Evolutionary conservation across 495 filamentous ascomycete species (phyloP).

Genomic region (Oleoguttula mirabilis): DNA sequence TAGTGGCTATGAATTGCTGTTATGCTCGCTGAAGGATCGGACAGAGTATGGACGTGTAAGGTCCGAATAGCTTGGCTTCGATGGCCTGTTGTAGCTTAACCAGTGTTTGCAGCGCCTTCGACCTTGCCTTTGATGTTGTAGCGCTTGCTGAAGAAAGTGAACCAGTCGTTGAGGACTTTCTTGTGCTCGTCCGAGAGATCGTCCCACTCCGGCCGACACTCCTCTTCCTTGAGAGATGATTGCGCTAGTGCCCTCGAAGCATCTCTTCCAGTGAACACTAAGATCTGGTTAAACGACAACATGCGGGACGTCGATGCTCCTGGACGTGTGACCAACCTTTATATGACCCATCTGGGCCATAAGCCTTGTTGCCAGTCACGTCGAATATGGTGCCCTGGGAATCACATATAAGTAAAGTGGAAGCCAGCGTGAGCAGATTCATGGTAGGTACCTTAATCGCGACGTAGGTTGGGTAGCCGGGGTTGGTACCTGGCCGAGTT

Average conservation of each 20-base stretch:
- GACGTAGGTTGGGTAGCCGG: constrained; percentile 66
- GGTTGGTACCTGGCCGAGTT: constrained; percentile 50
- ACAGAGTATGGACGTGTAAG: neutral
- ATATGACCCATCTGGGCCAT: constrained; percentile 73
- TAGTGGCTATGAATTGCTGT: too few species aligned
- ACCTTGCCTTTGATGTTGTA: constrained; percentile 88
- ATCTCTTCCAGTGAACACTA: constrained; percentile 93
- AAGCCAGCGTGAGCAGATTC: too few species aligned
- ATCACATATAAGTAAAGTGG: neutral
- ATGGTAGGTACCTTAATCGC: constrained; percentile 76
- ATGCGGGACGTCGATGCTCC: too few species aligned
- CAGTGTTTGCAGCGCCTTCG: constrained; percentile 43
- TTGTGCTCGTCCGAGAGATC: constrained; percentile 83
- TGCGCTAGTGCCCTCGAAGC: constrained; percentile 76
- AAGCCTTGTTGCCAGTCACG: constrained; percentile 74
- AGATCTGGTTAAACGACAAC: neutral
- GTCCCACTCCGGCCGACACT: constrained; percentile 72
- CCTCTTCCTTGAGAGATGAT: constrained; percentile 76
- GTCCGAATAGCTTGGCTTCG: neutral
- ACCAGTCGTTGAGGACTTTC: constrained; percentile 76
- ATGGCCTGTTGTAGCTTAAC: constrained; percentile 2
- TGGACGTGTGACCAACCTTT: too few species aligned
- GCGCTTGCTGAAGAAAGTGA: constrained; percentile 86
- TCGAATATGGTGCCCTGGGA: constrained; percentile 78
- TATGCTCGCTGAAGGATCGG: too few species aligned